A percentile compares a stretch with the other conserved stretches of the same genome.
These are phyloP conservation scores for Beta vulgaris DNA, from an alignment of 148 eudicot species.

Conservation along the genomic window DNA sequence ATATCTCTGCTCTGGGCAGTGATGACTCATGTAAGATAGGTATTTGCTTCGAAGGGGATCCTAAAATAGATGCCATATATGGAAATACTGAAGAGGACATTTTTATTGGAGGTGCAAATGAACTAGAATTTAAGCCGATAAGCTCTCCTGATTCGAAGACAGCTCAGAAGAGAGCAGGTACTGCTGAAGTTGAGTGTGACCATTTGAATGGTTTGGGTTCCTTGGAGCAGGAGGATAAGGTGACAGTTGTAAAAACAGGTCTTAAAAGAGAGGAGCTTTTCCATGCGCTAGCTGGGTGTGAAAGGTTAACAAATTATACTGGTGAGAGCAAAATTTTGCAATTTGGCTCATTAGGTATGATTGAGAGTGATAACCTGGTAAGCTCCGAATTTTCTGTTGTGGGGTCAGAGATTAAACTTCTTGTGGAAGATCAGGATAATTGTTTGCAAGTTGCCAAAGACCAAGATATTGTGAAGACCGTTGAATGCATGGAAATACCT, in stretches of 20 bases:
- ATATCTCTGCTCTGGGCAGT: conserved; percentile 18
- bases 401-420: conserved; percentile 4
- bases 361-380: not conserved
- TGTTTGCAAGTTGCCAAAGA: not conserved
- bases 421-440: conserved; percentile 8
- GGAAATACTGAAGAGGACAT: conserved; percentile 2
- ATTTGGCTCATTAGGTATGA: not conserved
- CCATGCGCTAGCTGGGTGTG: conserved; percentile 7
- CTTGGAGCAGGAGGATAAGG: not conserved
- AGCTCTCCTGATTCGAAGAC: not conserved
- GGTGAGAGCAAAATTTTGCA: not conserved
- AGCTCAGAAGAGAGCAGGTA: not conserved
- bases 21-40: conserved; percentile 17
- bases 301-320: not conserved
- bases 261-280: not conserved
- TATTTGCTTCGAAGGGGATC: conserved; percentile 16
- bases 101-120: conserved; percentile 10
- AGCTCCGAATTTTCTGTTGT: not conserved
- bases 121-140: not conserved
- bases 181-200: conserved; percentile 11
- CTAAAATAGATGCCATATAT: not conserved
- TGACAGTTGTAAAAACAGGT: conserved; percentile 5
- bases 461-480: not conserved
- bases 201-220: not conserved
- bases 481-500: not conserved